Conservation (phyloP, 345 rosid species). For the Gossypium australe region DNA sequence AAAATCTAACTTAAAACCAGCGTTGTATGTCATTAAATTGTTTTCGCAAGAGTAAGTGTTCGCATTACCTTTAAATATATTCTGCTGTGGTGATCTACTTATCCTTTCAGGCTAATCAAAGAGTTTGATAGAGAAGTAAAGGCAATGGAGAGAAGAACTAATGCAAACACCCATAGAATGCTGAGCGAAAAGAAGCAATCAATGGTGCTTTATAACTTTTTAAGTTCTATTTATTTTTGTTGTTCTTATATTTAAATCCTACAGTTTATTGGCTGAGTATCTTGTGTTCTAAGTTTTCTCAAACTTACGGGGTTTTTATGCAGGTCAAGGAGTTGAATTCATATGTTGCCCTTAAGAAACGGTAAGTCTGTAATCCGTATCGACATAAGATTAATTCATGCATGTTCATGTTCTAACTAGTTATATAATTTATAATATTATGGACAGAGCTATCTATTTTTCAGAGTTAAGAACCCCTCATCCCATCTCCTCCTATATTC, state of each 20-base stretch:
- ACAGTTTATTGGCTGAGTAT: background rate
- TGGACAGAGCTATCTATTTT: background rate
- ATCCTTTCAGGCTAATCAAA: constrained; percentile 73
- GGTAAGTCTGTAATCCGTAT: constrained; percentile 32
- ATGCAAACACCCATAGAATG: constrained; percentile 54
- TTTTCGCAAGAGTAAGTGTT: background rate
- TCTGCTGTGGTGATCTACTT: background rate
- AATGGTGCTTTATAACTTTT: constrained; percentile 40
- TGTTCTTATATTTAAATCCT: background rate
- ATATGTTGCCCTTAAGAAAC: constrained; percentile 72
- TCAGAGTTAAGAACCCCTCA: background rate
- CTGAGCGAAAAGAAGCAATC: constrained; percentile 84
- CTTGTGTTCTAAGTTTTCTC: constrained; percentile 15
- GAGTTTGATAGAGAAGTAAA: constrained; percentile 85
- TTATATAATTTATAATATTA: background rate
- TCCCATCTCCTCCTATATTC: background rate
- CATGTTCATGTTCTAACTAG: constrained; percentile 1
- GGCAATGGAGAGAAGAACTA: constrained; percentile 58
- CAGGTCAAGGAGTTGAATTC: constrained; percentile 83
- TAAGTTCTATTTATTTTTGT: background rate
- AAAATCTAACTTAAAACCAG: background rate
- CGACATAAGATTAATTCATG: background rate
- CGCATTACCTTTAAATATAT: background rate
- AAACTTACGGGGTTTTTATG: constrained; percentile 22
- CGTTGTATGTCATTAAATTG: background rate